Evolutionary conservation across 164 flowering plant genomes (phyloP).

Genomic region (Magnolia officinalis): DNA sequence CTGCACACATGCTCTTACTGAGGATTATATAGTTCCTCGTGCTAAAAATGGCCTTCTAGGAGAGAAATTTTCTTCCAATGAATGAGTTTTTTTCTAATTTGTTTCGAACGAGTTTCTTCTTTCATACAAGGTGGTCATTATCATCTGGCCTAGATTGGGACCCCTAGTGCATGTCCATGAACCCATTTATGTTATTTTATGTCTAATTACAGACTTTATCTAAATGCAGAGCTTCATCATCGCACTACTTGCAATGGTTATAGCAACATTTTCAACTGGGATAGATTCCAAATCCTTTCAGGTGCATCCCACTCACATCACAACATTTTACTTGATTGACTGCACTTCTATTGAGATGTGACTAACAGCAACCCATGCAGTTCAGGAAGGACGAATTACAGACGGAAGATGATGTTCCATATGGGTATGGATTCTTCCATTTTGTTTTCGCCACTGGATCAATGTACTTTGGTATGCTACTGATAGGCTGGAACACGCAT

Average conservation of each 20-base stretch:
- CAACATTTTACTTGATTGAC: background rate
- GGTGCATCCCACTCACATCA: slow-evolving; percentile 32
- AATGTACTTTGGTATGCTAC: slow-evolving; percentile 88
- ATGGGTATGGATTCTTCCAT: slow-evolving; percentile 93
- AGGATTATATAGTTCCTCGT: no score
- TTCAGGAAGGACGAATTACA: slow-evolving; percentile 51
- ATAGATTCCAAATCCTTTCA: slow-evolving; percentile 90
- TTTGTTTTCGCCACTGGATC: slow-evolving; percentile 89
- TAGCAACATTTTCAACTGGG: slow-evolving; percentile 95
- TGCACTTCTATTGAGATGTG: background rate
- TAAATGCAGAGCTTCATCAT: slow-evolving; percentile 71
- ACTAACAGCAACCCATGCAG: slow-evolving; percentile 44
- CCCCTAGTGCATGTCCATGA: background rate
- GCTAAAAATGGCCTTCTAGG: no score
- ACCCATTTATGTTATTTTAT: background rate
- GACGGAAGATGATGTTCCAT: slow-evolving; percentile 73
- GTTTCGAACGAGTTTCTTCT: no score
- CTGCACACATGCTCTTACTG: no score
- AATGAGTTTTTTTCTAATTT: no score
- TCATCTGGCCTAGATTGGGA: background rate
- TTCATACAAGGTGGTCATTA: background rate
- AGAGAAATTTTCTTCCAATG: no score
- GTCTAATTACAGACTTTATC: background rate
- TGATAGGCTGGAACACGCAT: slow-evolving; percentile 79
- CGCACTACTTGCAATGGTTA: slow-evolving; percentile 74